A percentile compares a stretch with the other conserved stretches of the same genome.
Conservation (phyloP, 441 rosid species). For the Erysimum cheiri region DNA sequence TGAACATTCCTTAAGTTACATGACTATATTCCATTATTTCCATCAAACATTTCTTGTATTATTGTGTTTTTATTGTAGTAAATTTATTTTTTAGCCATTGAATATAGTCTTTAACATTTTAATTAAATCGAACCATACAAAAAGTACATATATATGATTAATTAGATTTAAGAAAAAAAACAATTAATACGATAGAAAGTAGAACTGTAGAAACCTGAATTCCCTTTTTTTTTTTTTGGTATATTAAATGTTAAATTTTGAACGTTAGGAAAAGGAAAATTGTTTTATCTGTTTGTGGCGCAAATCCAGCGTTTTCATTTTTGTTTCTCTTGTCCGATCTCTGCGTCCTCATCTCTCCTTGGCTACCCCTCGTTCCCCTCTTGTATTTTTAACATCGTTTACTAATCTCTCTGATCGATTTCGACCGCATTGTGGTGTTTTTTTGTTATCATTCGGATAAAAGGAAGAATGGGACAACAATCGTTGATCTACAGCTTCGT, state of each 20-base stretch:
- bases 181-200: not conserved
- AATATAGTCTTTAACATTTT: no score
- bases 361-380: not conserved
- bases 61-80: no score
- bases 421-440: constrained; percentile 17
- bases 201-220: not conserved
- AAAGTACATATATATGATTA: no score
- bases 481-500: constrained; percentile 90
- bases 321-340: constrained; percentile 30
- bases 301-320: constrained; percentile 35
- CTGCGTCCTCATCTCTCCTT: constrained; percentile 19
- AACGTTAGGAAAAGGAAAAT: not conserved
- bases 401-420: constrained; percentile 16
- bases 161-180: no score
- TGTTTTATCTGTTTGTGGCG: constrained; percentile 12
- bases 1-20: constrained; percentile 22
- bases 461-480: constrained; percentile 72
- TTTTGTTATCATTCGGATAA: not conserved
- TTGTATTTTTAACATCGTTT: constrained; percentile 17
- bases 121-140: no score
- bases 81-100: no score
- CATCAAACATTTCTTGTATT: no score
- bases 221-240: not conserved
- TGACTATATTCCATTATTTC: not conserved
- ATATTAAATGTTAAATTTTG: not conserved